These are phyloP conservation scores for Saccharomyces hybrid DNA, from an alignment of 1,139 yeast species.

Conservation along the genomic window DNA sequence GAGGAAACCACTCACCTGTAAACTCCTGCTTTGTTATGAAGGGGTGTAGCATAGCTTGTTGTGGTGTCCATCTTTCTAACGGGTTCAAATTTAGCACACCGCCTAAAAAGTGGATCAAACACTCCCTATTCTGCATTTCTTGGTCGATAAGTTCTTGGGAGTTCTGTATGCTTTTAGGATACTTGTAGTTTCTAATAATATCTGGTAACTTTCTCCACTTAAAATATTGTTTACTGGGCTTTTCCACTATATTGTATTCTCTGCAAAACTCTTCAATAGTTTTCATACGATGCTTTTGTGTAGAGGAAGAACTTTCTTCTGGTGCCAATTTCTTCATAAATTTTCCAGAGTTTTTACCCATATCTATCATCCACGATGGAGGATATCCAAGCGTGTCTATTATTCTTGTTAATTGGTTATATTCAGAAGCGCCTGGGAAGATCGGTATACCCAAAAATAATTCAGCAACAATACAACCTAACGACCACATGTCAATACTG, in stretches of 20 bases:
- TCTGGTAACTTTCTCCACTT: slow-evolving; percentile 66
- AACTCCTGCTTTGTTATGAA: slow-evolving; percentile 55
- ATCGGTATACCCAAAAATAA: slow-evolving; percentile 86
- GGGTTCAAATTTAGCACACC: slow-evolving; percentile 84
- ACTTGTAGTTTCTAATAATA: slow-evolving; percentile 64
- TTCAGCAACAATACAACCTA: slow-evolving; percentile 95
- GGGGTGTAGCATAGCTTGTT: slow-evolving; percentile 89
- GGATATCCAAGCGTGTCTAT: slow-evolving; percentile 80
- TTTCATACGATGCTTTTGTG: slow-evolving; percentile 42
- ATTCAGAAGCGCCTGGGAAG: slow-evolving; percentile 93
- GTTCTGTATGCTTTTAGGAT: slow-evolving; percentile 70
- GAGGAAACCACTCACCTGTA: slow-evolving; percentile 42
- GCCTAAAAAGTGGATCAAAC: slow-evolving; percentile 67
- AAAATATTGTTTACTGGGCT: slow-evolving; percentile 80
- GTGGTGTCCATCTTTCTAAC: slow-evolving; percentile 92
- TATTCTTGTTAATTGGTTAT: slow-evolving; percentile 79
- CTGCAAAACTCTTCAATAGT: slow-evolving; percentile 51
- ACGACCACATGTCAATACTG: slow-evolving; percentile 96
- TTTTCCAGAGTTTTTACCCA: slow-evolving; percentile 76
- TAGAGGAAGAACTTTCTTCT: slow-evolving; percentile 34
- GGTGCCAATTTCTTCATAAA: slow-evolving; percentile 48
- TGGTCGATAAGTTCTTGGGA: slow-evolving; percentile 50
- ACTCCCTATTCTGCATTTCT: slow-evolving; percentile 65
- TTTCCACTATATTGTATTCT: slow-evolving; percentile 54
- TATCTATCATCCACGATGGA: slow-evolving; percentile 93